Base-by-base conservation (phyloP, 768 basidiomycete species). In the Xerocomus spinulosus region DNA sequence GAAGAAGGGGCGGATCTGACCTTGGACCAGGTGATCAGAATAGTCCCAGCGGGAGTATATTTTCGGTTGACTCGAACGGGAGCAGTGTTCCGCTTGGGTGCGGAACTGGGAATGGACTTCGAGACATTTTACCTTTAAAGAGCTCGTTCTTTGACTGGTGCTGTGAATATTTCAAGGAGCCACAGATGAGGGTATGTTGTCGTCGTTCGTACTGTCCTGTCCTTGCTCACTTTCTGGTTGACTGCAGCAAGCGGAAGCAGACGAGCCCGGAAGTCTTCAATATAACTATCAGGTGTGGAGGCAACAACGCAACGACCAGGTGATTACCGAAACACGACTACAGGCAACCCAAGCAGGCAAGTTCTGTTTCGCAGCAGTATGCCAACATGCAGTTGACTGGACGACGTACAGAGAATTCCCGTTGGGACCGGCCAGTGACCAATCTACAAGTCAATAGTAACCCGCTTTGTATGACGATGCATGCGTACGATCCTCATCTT, bases 281-380 rank as follows among this genome's bases (percentile, higher is more conserved):
- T 98, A 94, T 60, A 98, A 96, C 60, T 87, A 95, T 60, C 94
- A 96, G 60, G 81, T 93, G 0, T 98, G 94, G 94, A 76, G 94
- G 53, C 87, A 94, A 57, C 78, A 85, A 53, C 82, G 93, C 43
- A 96, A 96, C 59, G 93, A 97, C 55, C 75, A 81, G 48, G 79
- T 93, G 41, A 73, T 82, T 17, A 66, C 74, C 26, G 82, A 87
- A 58, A 92, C 89, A 4, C 70, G 77, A 46, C 68, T 76, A 13
- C 86, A 92, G 58, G 80, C 83, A 25, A 73, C 79, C n/a, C 66
- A 77, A 39, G 90, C 94, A 6, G 82, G 94, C 91, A 56, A 61
- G 82, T 70, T 18, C 17, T 36, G 12, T 26, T 29, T 33, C 29
- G 18, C 13, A 28, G 15, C 8, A 54, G 81, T 70, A 15, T 15